Evolutionary conservation across 345 rosid genomes (phyloP).

Genomic region (Zanthoxylum bungeanum): DNA sequence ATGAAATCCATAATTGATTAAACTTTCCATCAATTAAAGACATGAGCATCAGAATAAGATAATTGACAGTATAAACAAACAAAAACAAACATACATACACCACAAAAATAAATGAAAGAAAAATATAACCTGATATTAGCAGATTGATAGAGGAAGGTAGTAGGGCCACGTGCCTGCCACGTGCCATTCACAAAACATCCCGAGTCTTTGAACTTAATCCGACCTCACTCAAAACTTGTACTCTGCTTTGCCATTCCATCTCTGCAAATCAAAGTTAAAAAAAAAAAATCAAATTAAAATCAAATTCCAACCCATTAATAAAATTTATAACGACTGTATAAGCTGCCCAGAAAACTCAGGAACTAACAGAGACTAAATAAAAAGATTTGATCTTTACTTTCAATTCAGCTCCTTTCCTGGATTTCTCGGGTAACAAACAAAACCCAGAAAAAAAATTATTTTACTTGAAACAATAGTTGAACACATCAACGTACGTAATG

Average conservation of each 20-base stretch:
- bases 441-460: not conserved
- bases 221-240: slow-evolving; percentile 77
- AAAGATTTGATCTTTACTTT: not conserved
- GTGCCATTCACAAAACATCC: slow-evolving; percentile 72
- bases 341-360: not conserved
- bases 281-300: not conserved
- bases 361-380: not conserved
- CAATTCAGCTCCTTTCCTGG: not conserved
- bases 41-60: not conserved
- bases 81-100: not conserved
- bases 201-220: slow-evolving; percentile 57
- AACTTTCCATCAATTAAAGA: not conserved
- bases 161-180: slow-evolving; percentile 79
- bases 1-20: no score
- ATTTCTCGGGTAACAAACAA: slow-evolving; percentile 9
- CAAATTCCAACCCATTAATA: not conserved
- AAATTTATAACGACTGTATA: not conserved
- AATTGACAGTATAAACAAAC: not conserved
- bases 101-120: not conserved
- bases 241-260: slow-evolving; percentile 66
- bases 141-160: slow-evolving; percentile 60
- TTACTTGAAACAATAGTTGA: not conserved
- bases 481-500: not conserved
- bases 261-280: slow-evolving; percentile 22
- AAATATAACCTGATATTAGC: slow-evolving; percentile 66